These are phyloP conservation scores for Achlya hypogyna DNA, from an alignment of 352 stramenopile species.

Conservation along the genomic window DNA sequence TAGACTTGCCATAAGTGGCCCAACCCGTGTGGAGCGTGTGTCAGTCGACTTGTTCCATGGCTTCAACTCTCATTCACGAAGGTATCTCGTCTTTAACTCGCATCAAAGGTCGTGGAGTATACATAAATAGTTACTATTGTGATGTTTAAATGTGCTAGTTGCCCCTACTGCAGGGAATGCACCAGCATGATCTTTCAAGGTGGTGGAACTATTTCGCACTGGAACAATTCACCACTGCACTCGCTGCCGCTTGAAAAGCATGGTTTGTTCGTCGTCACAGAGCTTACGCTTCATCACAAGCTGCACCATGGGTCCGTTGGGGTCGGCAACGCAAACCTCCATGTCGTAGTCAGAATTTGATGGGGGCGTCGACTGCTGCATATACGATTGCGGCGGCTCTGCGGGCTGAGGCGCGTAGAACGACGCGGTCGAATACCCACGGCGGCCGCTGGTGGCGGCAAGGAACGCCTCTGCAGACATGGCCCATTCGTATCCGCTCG, in stretches of 20 bases:
- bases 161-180: too few relatives aligned
- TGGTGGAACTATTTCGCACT: too few relatives aligned
- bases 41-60: too few relatives aligned
- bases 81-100: too few relatives aligned
- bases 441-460: slow-evolving; percentile 9
- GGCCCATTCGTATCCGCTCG: slow-evolving; percentile 21
- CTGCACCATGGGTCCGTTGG: background rate
- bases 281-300: slow-evolving; percentile 12
- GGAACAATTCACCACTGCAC: slow-evolving; percentile 16
- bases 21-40: too few relatives aligned
- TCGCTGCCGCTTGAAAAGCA: slow-evolving; percentile 4
- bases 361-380: background rate
- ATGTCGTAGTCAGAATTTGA: slow-evolving; percentile 2
- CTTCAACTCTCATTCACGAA: too few relatives aligned
- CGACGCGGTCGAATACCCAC: background rate
- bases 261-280: background rate
- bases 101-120: too few relatives aligned
- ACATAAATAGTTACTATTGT: background rate
- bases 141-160: too few relatives aligned
- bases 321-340: slow-evolving; percentile 1
- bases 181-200: too few relatives aligned
- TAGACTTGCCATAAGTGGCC: too few relatives aligned
- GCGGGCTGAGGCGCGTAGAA: background rate
- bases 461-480: slow-evolving; percentile 15
- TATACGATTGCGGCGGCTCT: background rate